A percentile compares a stretch with the other conserved stretches of the same genome.
Conservation (phyloP, 2,329 filamentous ascomycete genomes). For the Westerdykella aurantiaca region DNA sequence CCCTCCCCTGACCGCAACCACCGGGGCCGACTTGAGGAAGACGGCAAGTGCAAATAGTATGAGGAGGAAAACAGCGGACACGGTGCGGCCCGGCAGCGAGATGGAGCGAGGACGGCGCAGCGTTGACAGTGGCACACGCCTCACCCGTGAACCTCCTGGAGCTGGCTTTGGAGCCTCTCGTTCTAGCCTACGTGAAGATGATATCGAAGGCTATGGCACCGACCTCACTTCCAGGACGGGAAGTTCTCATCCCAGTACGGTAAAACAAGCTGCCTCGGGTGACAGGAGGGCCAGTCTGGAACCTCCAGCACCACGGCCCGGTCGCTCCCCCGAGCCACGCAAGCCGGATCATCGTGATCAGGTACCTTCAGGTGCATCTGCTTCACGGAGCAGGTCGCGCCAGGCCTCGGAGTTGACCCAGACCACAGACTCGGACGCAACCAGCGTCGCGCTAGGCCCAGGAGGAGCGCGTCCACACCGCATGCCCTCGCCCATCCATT, state of each 20-base stretch:
- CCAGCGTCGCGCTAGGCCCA: conserved; percentile 38
- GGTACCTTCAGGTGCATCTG: conserved; percentile 14
- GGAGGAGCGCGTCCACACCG: conserved; percentile 19
- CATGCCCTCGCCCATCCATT: conserved; percentile 30
- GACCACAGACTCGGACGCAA: conserved; percentile 43
- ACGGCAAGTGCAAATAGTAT: conserved; percentile 43
- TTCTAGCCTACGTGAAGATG: conserved; percentile 40
- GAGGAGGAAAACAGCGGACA: conserved; percentile 33
- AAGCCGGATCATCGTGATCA: conserved; percentile 10
- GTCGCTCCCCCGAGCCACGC: conserved; percentile 18
- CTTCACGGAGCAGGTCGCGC: conserved; percentile 19
- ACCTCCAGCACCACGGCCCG: conserved; percentile 16
- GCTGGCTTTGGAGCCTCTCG: conserved; percentile 38
- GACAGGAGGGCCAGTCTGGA: conserved; percentile 18
- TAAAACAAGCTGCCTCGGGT: conserved; percentile 15
- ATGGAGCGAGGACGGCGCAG: conserved; percentile 38
- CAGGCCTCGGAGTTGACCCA: conserved; percentile 38
- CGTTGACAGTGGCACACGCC: conserved; percentile 36
- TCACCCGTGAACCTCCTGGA: conserved; percentile 21
- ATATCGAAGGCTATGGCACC: conserved; percentile 31
- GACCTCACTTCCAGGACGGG: conserved; percentile 41
- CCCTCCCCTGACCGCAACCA: conserved; percentile 42
- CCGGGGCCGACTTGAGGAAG: conserved; percentile 39
- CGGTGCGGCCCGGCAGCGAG: conserved; percentile 23
- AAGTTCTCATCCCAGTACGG: conserved; percentile 37